These are phyloP conservation scores for Berberis thunbergii DNA, from an alignment of 164 flowering plant genomes.

Conservation along the genomic window DNA sequence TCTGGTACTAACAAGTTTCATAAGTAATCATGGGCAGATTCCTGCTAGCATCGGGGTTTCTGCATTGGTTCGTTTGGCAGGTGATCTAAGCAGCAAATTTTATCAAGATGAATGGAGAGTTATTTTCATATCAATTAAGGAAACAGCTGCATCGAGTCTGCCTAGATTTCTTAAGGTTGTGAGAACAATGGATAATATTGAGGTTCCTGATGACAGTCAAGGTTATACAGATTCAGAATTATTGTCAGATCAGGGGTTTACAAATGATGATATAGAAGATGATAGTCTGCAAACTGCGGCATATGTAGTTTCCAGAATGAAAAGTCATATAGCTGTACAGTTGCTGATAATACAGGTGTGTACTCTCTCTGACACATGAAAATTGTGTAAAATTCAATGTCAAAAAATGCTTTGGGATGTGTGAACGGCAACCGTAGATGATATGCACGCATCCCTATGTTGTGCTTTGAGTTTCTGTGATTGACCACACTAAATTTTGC, in stretches of 20 bases:
- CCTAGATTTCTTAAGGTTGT: slow-evolving; percentile 58
- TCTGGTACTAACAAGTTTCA: slow-evolving; percentile 49
- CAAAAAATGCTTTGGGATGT: no score
- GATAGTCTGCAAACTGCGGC: slow-evolving; percentile 73
- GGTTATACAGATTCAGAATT: slow-evolving; percentile 34
- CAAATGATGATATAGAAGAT: slow-evolving; percentile 57
- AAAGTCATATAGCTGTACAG: slow-evolving; percentile 73
- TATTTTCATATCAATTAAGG: slow-evolving; percentile 57
- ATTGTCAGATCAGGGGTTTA: slow-evolving; percentile 41
- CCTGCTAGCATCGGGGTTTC: slow-evolving; percentile 71
- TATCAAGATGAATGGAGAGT: slow-evolving; percentile 77
- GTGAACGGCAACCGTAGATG: neutral
- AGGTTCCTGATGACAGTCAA: slow-evolving; percentile 39
- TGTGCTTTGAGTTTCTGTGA: neutral
- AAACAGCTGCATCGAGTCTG: slow-evolving; percentile 48
- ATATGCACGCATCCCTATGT: neutral
- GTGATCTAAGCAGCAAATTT: slow-evolving; percentile 48
- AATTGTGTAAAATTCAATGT: slow-evolving; percentile 35
- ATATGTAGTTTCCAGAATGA: slow-evolving; percentile 68
- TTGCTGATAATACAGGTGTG: slow-evolving; percentile 76
- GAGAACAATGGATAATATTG: slow-evolving; percentile 56
- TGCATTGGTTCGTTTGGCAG: slow-evolving; percentile 56
- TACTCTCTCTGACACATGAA: slow-evolving; percentile 68
- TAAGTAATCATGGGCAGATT: slow-evolving; percentile 54
- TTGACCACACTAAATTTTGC: neutral